A percentile compares a stretch with the other conserved stretches of the same genome.
These are phyloP conservation scores for Globisporangium parvum DNA, from an alignment of 352 stramenopile species.

Conservation along the genomic window DNA sequence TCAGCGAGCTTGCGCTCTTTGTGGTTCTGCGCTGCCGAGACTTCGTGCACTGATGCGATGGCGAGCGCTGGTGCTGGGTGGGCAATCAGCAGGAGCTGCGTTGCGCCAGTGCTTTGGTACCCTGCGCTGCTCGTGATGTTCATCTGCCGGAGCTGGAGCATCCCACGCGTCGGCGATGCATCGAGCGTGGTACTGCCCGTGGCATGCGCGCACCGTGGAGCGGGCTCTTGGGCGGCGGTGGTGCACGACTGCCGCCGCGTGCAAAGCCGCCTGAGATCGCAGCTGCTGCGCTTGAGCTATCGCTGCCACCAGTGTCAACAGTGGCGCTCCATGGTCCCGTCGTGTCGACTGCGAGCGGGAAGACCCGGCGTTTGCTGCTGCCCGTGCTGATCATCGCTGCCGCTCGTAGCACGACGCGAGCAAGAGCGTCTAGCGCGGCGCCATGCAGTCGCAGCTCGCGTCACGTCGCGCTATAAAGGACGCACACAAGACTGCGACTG, in stretches of 20 bases:
- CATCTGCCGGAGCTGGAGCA: slow-evolving; percentile 49
- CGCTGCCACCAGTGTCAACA: background rate
- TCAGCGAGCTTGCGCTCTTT: slow-evolving; percentile 47
- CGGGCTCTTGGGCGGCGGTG: slow-evolving; percentile 45
- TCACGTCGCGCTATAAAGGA: no score
- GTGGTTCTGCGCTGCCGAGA: slow-evolving; percentile 63
- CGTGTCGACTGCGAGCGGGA: slow-evolving; percentile 36
- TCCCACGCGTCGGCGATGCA: background rate
- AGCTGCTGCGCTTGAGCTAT: background rate
- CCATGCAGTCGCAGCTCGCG: no score
- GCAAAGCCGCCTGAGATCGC: slow-evolving; percentile 5
- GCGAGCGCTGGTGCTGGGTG: background rate
- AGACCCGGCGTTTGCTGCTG: slow-evolving; percentile 25
- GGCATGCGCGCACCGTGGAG: slow-evolving; percentile 17
- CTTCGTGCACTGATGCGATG: slow-evolving; percentile 14
- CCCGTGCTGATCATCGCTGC: slow-evolving; percentile 1
- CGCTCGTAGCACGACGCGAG: background rate
- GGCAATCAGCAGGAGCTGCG: background rate
- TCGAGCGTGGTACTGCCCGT: background rate
- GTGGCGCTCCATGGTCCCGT: slow-evolving; percentile 3
- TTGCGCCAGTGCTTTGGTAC: slow-evolving; percentile 3
- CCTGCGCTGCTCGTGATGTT: slow-evolving; percentile 25
- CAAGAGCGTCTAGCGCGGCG: background rate
- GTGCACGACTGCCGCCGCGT: slow-evolving; percentile 13
- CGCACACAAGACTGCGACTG: no score